Percentiles rank a stretch among this genome's conserved stretches.
Conservation (phyloP, 192 early-diverging fungal genomes). For the Neocallimastix lanati region DNA sequence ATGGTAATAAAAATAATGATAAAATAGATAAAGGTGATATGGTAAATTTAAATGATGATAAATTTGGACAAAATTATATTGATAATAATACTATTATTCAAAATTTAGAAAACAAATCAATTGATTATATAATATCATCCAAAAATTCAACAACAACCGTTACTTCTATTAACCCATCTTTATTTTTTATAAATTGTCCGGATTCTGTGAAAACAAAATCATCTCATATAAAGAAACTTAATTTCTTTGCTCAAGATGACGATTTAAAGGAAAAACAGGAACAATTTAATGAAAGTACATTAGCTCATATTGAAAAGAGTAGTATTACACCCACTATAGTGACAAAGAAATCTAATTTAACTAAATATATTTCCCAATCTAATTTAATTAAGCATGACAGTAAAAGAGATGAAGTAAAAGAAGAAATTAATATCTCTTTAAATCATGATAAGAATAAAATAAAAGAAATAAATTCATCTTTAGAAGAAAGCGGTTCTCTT, state of each 20-base stretch:
- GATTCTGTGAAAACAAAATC: not conserved
- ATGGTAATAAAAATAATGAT: no score
- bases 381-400: not conserved
- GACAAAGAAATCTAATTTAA: not conserved
- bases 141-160: not conserved
- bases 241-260: not conserved
- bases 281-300: not conserved
- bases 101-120: not conserved
- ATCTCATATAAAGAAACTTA: not conserved
- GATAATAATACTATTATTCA: no score
- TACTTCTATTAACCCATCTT: not conserved
- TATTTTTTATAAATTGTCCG: not conserved
- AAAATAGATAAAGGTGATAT: no score
- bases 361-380: not conserved
- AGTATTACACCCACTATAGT: fast-evolving
- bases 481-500: not conserved
- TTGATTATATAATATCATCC: not conserved
- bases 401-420: no score
- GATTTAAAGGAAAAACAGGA: not conserved
- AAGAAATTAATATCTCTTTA: no score
- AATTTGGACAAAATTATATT: no score
- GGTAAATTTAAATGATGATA: no score
- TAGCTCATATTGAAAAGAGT: not conserved
- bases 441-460: no score
- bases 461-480: not conserved